A percentile compares a stretch with the other conserved stretches of the same genome.
Evolutionary conservation across 495 filamentous ascomycete species (phyloP).

Genomic region (Podospora conica): DNA sequence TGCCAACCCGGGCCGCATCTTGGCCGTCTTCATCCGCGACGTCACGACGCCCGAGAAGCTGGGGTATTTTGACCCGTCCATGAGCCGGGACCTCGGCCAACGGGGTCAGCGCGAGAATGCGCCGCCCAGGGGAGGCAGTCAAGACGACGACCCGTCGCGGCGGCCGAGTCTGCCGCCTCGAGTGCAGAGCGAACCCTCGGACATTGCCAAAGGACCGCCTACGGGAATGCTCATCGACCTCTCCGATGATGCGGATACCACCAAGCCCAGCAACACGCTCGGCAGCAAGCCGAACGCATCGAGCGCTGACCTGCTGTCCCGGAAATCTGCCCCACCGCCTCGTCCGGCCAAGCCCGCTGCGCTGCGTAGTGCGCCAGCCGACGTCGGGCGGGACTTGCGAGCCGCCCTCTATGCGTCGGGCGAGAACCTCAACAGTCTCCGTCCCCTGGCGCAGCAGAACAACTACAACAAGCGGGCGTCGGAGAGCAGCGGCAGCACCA

Average conservation of each 20-base stretch:
- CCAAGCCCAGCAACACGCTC: slow-evolving; percentile 26
- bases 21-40: slow-evolving; percentile 86
- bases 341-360: slow-evolving; percentile 63
- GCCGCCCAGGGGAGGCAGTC: slow-evolving; percentile 11
- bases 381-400: slow-evolving; percentile 8
- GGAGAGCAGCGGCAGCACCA: not conserved
- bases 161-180: slow-evolving; percentile 36
- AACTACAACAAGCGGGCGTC: not conserved
- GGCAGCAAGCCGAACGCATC: slow-evolving; percentile 20
- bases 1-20: slow-evolving; percentile 71
- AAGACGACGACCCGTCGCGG: slow-evolving; percentile 24
- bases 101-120: slow-evolving; percentile 21
- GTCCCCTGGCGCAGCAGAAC: not conserved
- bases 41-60: slow-evolving; percentile 67
- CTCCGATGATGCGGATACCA: slow-evolving; percentile 44
- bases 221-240: slow-evolving; percentile 61
- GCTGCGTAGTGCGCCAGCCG: slow-evolving; percentile 42
- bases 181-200: slow-evolving; percentile 18
- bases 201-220: slow-evolving; percentile 24
- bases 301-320: slow-evolving; percentile 31
- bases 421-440: not conserved
- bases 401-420: not conserved
- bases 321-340: slow-evolving; percentile 49
- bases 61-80: slow-evolving; percentile 72
- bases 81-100: slow-evolving; percentile 25